These are phyloP conservation scores for Albatrellus sp. DNA, from an alignment of 1,284 basidiomycete genomes.

Conservation along the genomic window DNA sequence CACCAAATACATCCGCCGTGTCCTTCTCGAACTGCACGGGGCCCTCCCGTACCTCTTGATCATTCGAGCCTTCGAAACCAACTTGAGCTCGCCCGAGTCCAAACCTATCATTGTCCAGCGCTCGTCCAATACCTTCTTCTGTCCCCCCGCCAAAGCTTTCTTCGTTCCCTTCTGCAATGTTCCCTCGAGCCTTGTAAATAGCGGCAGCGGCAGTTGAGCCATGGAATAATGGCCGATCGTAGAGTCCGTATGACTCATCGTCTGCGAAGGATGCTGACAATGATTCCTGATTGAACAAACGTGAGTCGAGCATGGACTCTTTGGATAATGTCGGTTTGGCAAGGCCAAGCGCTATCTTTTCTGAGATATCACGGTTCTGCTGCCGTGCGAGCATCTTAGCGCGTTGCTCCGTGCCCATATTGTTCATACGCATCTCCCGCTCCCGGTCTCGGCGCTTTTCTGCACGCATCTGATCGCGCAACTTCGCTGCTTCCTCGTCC, in stretches of 20 bases:
- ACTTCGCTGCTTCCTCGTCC: conserved; percentile 76
- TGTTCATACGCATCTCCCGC: conserved; percentile 96
- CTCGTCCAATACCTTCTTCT: conserved; percentile 84
- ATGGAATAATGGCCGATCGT: conserved; percentile 92
- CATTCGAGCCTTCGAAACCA: conserved; percentile 82
- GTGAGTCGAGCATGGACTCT: conserved; percentile 93
- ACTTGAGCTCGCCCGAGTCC: conserved; percentile 75
- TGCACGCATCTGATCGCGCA: conserved; percentile 83
- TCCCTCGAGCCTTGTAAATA: conserved; percentile 90
- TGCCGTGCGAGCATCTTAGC: conserved; percentile 92
- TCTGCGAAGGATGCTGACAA: conserved; percentile 75
- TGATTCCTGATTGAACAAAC: conserved; percentile 94
- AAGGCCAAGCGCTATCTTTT: conserved; percentile 95
- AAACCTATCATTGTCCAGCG: conserved; percentile 90
- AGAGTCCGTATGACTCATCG: conserved; percentile 88
- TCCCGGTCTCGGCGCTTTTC: conserved; percentile 92
- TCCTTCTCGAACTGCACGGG: conserved; percentile 99
- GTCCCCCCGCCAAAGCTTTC: conserved; percentile 90
- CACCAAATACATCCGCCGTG: conserved; percentile 91
- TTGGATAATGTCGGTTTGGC: conserved; percentile 94
- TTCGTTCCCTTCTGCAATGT: conserved; percentile 75
- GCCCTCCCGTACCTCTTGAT: conserved; percentile 76
- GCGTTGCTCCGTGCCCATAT: conserved; percentile 96
- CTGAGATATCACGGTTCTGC: conserved; percentile 97
- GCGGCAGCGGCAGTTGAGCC: conserved; percentile 93